A percentile compares a stretch with the other conserved stretches of the same genome.
Evolutionary conservation across 352 stramenopile species (phyloP).

Genomic region (Elongisporangium senticosum): DNA sequence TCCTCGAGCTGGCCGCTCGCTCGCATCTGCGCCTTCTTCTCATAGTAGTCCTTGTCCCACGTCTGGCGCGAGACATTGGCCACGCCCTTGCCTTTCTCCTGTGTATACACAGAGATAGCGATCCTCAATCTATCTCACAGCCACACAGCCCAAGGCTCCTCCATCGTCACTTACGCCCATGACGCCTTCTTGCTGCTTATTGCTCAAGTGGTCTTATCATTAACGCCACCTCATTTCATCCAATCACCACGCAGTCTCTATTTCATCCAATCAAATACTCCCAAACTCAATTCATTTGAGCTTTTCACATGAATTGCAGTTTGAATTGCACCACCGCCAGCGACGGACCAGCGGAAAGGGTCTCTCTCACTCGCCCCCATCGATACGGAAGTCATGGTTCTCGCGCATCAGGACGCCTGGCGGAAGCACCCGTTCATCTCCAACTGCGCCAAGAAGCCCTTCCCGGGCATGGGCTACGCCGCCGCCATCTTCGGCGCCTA

Average conservation of each 20-base stretch:
- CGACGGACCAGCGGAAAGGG: constrained; percentile 3
- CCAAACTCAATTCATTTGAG: constrained; percentile 8
- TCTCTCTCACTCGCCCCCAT: background rate
- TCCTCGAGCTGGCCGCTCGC: constrained; percentile 60
- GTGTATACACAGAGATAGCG: background rate
- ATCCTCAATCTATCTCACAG: background rate
- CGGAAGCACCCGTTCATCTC: constrained; percentile 84
- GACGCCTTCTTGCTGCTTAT: background rate
- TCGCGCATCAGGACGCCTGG: constrained; percentile 84
- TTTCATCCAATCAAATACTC: background rate
- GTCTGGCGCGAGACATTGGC: constrained; percentile 80
- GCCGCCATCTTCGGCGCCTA: constrained; percentile 79
- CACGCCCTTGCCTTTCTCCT: constrained; percentile 66
- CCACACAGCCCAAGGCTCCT: background rate
- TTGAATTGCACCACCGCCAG: constrained; percentile 18
- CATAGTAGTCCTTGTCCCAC: constrained; percentile 76
- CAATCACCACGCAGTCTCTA: background rate
- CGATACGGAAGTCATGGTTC: constrained; percentile 47
- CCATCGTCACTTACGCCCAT: background rate
- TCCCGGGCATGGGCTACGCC: constrained; percentile 70
- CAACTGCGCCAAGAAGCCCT: constrained; percentile 80
- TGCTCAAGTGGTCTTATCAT: background rate
- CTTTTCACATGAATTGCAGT: constrained; percentile 12
- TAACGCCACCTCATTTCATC: background rate
- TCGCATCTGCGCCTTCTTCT: constrained; percentile 69